A percentile compares a stretch with the other conserved stretches of the same genome.
Conservation (phyloP, 331 rosid species). For the Stylosanthes scabra region DNA sequence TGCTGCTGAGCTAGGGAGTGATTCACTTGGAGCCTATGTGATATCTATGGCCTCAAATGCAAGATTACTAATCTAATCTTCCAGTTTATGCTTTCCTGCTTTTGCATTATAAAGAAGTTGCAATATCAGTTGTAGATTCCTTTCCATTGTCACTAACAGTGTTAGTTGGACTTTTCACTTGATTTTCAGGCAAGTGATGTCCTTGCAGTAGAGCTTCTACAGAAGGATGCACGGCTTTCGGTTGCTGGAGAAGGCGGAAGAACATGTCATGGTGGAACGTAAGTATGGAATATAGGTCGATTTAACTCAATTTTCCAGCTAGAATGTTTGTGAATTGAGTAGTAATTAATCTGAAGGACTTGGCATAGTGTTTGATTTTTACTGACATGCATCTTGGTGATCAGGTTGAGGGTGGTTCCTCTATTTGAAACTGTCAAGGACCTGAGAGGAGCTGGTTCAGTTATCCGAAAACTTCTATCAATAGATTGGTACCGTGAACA, state of each 20-base stretch:
- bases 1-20: conserved; percentile 82
- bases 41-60: conserved; percentile 95
- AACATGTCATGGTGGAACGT: conserved; percentile 93
- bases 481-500: conserved; percentile 50
- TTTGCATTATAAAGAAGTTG: no score
- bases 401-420: conserved; percentile 92
- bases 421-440: conserved; percentile 88
- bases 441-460: conserved; percentile 83
- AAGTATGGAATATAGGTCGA: conserved; percentile 41
- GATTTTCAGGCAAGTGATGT: conserved; percentile 87
- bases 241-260: conserved; percentile 82
- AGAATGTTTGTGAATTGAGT: no score
- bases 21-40: conserved; percentile 91
- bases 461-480: conserved; percentile 61
- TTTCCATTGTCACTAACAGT: no score
- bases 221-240: conserved; percentile 90
- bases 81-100: no score
- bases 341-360: neutral
- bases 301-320: neutral
- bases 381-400: conserved; percentile 4
- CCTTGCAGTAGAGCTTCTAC: conserved; percentile 93
- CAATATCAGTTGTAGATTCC: no score
- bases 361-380: neutral
- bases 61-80: no score
- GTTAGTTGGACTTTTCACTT: no score